These are phyloP conservation scores for Hypoxylon sp. DNA, from an alignment of 2,329 filamentous ascomycete genomes.

Conservation along the genomic window DNA sequence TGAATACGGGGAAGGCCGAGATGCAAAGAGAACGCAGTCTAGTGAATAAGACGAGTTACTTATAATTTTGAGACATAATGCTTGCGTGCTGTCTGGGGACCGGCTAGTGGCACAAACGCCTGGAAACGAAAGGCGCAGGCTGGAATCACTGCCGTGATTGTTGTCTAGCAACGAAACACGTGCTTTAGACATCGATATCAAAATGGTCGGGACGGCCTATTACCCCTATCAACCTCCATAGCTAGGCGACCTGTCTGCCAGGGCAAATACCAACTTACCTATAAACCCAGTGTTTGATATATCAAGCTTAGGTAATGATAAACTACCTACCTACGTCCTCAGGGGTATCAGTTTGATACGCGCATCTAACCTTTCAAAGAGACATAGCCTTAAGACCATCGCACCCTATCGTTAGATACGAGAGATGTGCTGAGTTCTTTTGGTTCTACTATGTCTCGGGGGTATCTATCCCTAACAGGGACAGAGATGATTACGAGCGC, in stretches of 20 bases:
- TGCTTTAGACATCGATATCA: not conserved
- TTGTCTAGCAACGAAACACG: not conserved
- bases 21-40: not conserved
- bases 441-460: not conserved
- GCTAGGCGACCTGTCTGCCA: not conserved
- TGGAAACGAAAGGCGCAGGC: conserved; percentile 11
- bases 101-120: not conserved
- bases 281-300: not conserved
- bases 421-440: no score
- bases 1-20: not conserved
- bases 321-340: no score
- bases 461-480: not conserved
- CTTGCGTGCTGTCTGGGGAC: not conserved
- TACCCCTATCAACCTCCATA: not conserved
- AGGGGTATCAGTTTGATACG: no score
- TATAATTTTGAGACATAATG: conserved; percentile 6
- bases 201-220: not conserved
- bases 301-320: not conserved
- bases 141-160: not conserved
- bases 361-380: not conserved
- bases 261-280: not conserved
- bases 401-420: not conserved
- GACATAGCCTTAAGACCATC: not conserved
- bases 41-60: not conserved
- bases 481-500: not conserved